These are phyloP conservation scores for Auricularia sp. DNA, from an alignment of 768 basidiomycete species.

Conservation along the genomic window DNA sequence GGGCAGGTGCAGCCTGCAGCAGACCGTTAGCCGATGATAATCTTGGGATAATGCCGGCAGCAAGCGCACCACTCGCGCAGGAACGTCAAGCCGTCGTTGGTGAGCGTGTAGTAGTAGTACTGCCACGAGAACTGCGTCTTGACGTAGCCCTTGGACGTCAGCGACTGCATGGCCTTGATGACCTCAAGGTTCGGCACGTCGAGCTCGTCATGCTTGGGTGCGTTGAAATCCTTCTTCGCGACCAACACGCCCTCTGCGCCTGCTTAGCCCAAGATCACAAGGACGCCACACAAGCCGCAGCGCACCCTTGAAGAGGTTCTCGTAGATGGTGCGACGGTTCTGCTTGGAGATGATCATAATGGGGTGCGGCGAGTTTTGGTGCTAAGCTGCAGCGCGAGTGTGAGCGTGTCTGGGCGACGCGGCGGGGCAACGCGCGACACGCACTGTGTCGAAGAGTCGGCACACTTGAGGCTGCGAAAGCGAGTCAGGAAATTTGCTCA, in stretches of 20 bases:
- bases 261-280: not conserved
- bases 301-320: slow-evolving; percentile 99
- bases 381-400: not conserved
- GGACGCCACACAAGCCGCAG: slow-evolving; percentile 4
- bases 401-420: not conserved
- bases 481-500: not conserved
- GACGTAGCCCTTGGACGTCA: slow-evolving; percentile 71
- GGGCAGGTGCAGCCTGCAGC: slow-evolving; percentile 81
- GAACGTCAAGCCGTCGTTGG: slow-evolving; percentile 93
- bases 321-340: slow-evolving; percentile 93
- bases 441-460: not conserved
- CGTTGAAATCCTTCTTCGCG: slow-evolving; percentile 99
- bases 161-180: slow-evolving; percentile 60
- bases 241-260: slow-evolving; percentile 89
- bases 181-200: slow-evolving; percentile 57
- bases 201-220: slow-evolving; percentile 88
- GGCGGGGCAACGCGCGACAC: not conserved
- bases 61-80: slow-evolving; percentile 70
- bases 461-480: not conserved
- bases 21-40: not conserved
- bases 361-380: slow-evolving; percentile 16
- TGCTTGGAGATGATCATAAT: slow-evolving; percentile 96
- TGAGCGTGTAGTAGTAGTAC: slow-evolving; percentile 96
- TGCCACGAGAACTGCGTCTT: slow-evolving; percentile 99
- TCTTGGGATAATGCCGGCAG: not conserved